phyloP scores from a whole-genome alignment of 2,329 filamentous ascomycete species.

The Elsinoe arachidis region DNA sequence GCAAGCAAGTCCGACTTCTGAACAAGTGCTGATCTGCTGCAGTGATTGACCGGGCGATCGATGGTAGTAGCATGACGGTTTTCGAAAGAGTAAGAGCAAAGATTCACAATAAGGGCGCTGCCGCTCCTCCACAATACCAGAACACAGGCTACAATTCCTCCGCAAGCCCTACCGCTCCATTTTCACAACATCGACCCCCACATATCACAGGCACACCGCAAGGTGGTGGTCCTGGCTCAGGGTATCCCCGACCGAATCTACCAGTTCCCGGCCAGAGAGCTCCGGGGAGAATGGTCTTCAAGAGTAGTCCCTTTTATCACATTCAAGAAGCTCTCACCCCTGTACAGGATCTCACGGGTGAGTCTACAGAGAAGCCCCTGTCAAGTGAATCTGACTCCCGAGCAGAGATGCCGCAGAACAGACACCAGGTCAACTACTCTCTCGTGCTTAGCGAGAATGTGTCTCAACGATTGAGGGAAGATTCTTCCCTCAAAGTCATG shows the following conservation, averaged over 20 bases:
- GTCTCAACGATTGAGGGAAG: conserved; percentile 48
- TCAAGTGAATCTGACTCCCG: conserved; percentile 20
- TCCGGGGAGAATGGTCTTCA: conserved; percentile 48
- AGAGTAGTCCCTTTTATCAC: conserved; percentile 77
- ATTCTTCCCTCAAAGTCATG: conserved; percentile 63
- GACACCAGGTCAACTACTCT: conserved; percentile 51
- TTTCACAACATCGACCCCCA: background rate
- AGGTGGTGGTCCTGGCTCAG: background rate
- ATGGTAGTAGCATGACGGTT: background rate
- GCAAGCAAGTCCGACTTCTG: background rate
- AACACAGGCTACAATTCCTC: background rate
- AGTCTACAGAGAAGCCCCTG: conserved; percentile 22
- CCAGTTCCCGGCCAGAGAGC: conserved; percentile 1
- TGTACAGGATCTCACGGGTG: conserved; percentile 65
- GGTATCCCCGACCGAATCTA: background rate
- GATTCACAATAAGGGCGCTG: conserved; percentile 28
- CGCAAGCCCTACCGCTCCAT: background rate
- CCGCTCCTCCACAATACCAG: conserved; percentile 20
- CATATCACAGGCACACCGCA: background rate
- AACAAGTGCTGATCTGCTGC: background rate
- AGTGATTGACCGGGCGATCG: conserved; percentile 7
- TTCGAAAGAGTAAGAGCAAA: conserved; percentile 28
- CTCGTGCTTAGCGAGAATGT: conserved; percentile 48
- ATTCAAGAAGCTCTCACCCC: conserved; percentile 57
- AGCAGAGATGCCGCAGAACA: conserved; percentile 51